These are phyloP conservation scores for Mimosa pudica DNA, from an alignment of 306 rosid species.

Conservation along the genomic window DNA sequence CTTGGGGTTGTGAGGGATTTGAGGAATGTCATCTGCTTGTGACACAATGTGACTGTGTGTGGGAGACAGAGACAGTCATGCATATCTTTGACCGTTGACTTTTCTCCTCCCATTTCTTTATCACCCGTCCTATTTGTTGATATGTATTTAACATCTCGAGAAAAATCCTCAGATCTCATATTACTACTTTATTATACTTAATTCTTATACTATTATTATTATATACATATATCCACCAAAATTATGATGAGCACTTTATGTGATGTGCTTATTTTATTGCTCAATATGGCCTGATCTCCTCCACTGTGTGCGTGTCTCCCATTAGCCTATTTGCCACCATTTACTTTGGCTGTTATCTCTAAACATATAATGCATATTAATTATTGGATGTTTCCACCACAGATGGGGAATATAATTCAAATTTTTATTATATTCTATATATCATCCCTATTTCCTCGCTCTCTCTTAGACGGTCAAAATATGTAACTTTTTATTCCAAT, in stretches of 20 bases:
- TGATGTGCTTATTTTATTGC: conserved; percentile 32
- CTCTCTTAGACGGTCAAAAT: conserved; percentile 39
- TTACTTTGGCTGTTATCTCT: conserved; percentile 32
- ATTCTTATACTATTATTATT: background rate
- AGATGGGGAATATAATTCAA: background rate
- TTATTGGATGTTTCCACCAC: conserved; percentile 43
- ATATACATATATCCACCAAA: background rate
- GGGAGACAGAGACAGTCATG: conserved; percentile 73
- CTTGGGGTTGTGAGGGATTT: conserved; percentile 54
- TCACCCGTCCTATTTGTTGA: background rate
- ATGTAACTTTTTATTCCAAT: conserved; percentile 26
- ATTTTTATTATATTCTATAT: background rate
- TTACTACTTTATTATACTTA: conserved; percentile 19
- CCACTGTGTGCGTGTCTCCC: conserved; percentile 48
- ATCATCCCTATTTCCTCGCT: background rate
- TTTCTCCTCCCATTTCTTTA: conserved; percentile 4
- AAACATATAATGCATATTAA: conserved; percentile 34
- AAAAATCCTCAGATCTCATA: conserved; percentile 42
- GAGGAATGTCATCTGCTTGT: conserved; percentile 59
- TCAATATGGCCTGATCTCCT: conserved; percentile 38
- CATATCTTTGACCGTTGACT: conserved; percentile 92
- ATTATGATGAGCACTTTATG: conserved; percentile 7
- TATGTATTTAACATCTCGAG: conserved; percentile 77
- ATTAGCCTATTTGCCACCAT: conserved; percentile 49
- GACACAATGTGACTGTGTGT: conserved; percentile 29